Percentiles rank a stretch among this genome's conserved stretches.
phyloP scores from a whole-genome alignment of 208 protist genomes.

The Endotrypanum monterogeii region DNA sequence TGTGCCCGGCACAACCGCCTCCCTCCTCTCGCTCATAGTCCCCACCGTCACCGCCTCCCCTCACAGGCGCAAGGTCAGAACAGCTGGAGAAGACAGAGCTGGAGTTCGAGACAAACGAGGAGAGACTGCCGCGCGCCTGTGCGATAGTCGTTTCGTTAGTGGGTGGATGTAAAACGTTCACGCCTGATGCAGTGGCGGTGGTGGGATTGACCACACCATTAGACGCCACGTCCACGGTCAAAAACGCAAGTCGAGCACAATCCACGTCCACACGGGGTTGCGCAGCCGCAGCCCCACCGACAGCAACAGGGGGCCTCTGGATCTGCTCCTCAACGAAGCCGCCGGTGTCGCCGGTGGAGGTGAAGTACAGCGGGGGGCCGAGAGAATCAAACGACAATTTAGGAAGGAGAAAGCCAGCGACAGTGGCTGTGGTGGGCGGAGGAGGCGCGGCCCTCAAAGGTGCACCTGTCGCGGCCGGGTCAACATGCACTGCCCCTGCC shows the following conservation, averaged over 20 bases:
- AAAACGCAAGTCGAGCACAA: neutral
- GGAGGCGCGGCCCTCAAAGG: neutral
- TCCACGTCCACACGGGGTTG: neutral
- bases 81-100: neutral
- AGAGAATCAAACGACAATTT: slow-evolving; percentile 45
- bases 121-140: neutral
- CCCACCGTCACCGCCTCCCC: neutral
- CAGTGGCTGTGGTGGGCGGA: slow-evolving; percentile 11
- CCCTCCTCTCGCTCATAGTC: neutral
- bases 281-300: neutral
- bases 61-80: neutral
- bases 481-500: neutral
- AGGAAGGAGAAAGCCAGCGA: slow-evolving; percentile 32
- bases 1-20: neutral
- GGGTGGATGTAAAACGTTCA: neutral
- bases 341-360: slow-evolving; percentile 65
- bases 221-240: neutral
- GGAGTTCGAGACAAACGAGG: neutral
- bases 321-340: slow-evolving; percentile 35
- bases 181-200: neutral
- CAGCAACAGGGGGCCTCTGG: slow-evolving; percentile 1
- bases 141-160: neutral
- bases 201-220: neutral
- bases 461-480: neutral
- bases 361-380: slow-evolving; percentile 64